Base-by-base conservation (phyloP, 495 filamentous ascomycete genomes). In the Podospora pseudoanserina region DNA sequence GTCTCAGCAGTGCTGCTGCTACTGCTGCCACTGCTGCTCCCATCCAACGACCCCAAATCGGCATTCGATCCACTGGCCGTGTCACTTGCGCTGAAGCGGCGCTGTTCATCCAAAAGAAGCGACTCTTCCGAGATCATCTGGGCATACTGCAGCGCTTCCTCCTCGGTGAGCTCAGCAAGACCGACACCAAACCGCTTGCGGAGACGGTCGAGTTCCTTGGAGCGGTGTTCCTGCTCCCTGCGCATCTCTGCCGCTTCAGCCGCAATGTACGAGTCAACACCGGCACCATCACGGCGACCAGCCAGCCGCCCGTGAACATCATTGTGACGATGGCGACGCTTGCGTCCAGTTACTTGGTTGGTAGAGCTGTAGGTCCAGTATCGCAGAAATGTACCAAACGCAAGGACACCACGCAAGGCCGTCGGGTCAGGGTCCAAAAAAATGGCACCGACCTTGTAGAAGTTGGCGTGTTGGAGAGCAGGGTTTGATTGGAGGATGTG, bases 351-450 rank as follows among this genome's bases (percentile, higher is more conserved):
- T 1, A 71, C 49, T 34, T 81, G 79, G n/a, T 71, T 73, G 0
- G 78, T 80, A 4, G 93, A 94, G 74, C 91, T 96, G 75, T 96
- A 97, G 19, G 90, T 89, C 95, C 95, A 99, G 75, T 93, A 97
- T 44, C 92, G 89, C 9, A 99, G 80, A 75, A 94, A 89, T 0
- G 90, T 91, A 53, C 96, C 95, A 34, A 96, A 85, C 0, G 94
- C 89, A 9, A 97, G 91, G 76, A 94, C 89, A 54, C 95, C 95
- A n/a, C 94, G 88, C n/a, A 99, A 87, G 1, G 88, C 82, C 0
- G 92, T 94, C 34, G 95, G 88, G 71, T 99, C 93, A 0, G 96
- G 91, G 75, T 99, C 96, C 18, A 99, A 84, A 65, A 82, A 87
- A 60, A 98, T 90, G 30, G 92, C 92, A 13, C 93, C 87, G 11